Base-by-base conservation (phyloP, 495 filamentous ascomycete genomes). In the Podospora conica region DNA sequence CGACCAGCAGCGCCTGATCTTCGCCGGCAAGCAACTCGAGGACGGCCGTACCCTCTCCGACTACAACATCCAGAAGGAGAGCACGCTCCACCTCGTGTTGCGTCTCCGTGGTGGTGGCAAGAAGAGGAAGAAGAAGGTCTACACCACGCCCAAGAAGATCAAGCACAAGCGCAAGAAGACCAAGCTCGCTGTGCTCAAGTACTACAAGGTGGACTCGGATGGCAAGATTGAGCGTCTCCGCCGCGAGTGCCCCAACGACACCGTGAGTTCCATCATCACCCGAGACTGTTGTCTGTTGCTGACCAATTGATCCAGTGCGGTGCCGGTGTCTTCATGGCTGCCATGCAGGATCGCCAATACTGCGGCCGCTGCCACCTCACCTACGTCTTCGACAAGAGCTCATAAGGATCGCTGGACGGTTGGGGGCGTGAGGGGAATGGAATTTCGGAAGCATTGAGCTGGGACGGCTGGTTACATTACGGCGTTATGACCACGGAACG, bases 11-110 rank as follows among this genome's bases (percentile, higher is more conserved):
- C 96, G 95, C 76, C 83, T 99, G 82, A 99, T 99, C 89, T 99
- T 98, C 84, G 95, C 95, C 74, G 95, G 95, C 79, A 99, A 99
- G 91, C 95, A 99, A 85, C 93, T 99, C 75, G 96, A 99, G 84
- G 95, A 99, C 73, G 95, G 95, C 78, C 96, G 96, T 73, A 98
- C 95, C 72, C 92, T 99, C 73, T 96, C 92, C 75, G 95, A 99
- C 83, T 99, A 99, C 91, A 98, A 98, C 88, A 99, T 99, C 86
- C 95, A 99, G 89, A 99, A 99, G 88, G 95, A 99, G 88, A 94
- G 90, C 70, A 99, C 95, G 77, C 92, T 99, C 68, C 95, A 99
- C 84, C 85, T 98, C 70, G 96, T 99, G 71, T 90, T 99, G 69
- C 93, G 96, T 78, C 92, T 99, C 66, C 96, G 95, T 87, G 89